Evolutionary conservation across 108 stramenopile genomes (phyloP).

Genomic region (Asterionellopsis glacialis): DNA sequence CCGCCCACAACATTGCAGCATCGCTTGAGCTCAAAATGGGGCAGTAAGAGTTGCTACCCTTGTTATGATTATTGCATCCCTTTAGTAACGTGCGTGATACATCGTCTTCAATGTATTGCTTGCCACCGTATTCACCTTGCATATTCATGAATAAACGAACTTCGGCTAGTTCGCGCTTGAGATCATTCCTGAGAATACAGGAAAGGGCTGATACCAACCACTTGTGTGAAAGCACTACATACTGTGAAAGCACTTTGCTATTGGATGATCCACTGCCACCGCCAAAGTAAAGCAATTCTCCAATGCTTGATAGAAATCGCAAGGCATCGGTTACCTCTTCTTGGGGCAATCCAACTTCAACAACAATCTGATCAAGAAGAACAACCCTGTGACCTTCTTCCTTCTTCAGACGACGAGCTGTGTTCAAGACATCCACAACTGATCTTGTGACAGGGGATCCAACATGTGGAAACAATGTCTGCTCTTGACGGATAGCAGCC

Average conservation of each 20-base stretch:
- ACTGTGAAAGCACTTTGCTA: constrained; percentile 43
- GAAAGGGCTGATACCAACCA: constrained; percentile 77
- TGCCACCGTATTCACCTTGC: constrained; percentile 31
- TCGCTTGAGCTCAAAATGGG: constrained; percentile 44
- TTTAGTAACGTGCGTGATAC: constrained; percentile 25
- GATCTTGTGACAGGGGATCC: constrained; percentile 33
- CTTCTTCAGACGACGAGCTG: constrained; percentile 29
- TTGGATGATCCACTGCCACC: constrained; percentile 2
- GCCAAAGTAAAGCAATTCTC: constrained; percentile 50
- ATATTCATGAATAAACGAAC: constrained; percentile 37
- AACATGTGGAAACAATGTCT: constrained; percentile 41
- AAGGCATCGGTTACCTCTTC: constrained; percentile 26
- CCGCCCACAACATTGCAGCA: constrained; percentile 58
- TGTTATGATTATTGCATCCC: background rate
- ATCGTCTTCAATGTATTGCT: constrained; percentile 40
- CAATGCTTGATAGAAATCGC: constrained; percentile 38
- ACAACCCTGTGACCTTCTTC: constrained; percentile 33
- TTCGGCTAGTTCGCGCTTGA: constrained; percentile 43
- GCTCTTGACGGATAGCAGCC: constrained; percentile 19
- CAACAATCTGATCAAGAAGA: constrained; percentile 37
- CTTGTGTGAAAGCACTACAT: constrained; percentile 59
- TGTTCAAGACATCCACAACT: constrained; percentile 29
- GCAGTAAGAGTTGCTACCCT: constrained; percentile 25
- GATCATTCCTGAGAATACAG: constrained; percentile 57
- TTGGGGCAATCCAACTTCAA: constrained; percentile 16